Evolutionary conservation across 306 rosid genomes (phyloP), one percentile per base, ranked within the genome.

Genomic region (Gynostemma pentaphyllum): DNA sequence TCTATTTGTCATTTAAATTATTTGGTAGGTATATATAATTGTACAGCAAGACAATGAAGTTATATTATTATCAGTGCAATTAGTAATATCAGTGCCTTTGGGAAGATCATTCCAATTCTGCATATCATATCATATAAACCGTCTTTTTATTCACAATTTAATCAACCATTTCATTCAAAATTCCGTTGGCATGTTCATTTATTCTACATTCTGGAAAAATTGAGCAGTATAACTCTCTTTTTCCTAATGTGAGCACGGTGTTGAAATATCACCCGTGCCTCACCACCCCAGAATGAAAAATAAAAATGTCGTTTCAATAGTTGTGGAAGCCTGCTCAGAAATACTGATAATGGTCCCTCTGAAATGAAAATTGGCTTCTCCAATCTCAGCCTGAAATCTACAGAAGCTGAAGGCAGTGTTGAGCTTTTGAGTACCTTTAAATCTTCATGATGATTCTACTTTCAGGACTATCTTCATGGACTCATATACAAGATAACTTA

Each of bases 401-500:
- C 67, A 66, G 83, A 80, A 77, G 71, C 10, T 28, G 11, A 11
- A 18, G 6, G 5, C 45, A 60, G 5, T 14, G 2, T 22, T 6
- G 62, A 61, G 32, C 16, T 7, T 62, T 5, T 0, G 18, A 39
- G 44, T 23, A 5, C 70, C 45, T 45, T 49, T 18, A 44, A 13
- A 40, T 44, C 32, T 70, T 56, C 36, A 75, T 23, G 78, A 18
- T 37, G 78, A 75, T 75, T 81, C 81, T 18, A 81, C 86, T 69
- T 75, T 56, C 66, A 81, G 81, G 48, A 75, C 74, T 62, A 81
- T 81, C 83, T 78, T 81, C 86, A 78, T 75, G 68, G 75, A 81
- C 79, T 81, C 86, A 26, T 81, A 81, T 11, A 81, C 86, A 67
- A 81, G 76, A 69, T 78, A 81, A 67, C 86, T 81, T 27, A 78